Base-by-base conservation (phyloP, 768 basidiomycete species). In the Wakefieldia striispora region DNA sequence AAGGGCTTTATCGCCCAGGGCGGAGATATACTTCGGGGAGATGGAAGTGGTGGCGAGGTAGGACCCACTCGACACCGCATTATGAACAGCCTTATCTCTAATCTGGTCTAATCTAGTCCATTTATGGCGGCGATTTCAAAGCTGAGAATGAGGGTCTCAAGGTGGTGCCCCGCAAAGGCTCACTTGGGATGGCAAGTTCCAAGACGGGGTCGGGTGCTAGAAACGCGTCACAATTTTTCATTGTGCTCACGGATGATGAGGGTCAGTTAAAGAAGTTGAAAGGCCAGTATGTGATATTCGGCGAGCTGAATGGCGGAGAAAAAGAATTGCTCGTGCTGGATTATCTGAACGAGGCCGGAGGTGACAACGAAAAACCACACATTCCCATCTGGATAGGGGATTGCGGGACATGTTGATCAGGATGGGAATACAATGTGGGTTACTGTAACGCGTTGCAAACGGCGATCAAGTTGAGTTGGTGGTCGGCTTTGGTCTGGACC, bases 21-120 rank as follows among this genome's bases (percentile, higher is more conserved):
- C n/a, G 79, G 79, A 6, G 78, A 82, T 56, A 65, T 80, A 34
- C 79, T 78, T 19, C 59, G 79, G 38, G 71, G 73, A 6, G 80
- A 81, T 56, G 80, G 79, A 29, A 73, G 70, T 43, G 77, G 78
- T 1, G 80, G 80, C 13, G 79, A 81, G 74, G 74, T 80, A 61
- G 54, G 66, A 64, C 35, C 14, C 37, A 37, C 24, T 45, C 21
- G 35, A 46, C 37, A 26, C 34, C 26, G 26, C 26, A 34, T 17
- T 24, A 16, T 34, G 14, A 33, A 33, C 33, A 31, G 24, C 38
- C 42, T 41, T 19, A 49, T 43, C 44, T 49, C 39, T 53, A 38
- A 51, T 49, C 50, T 24, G 24, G 59, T 50, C 46, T 43, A 14
- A 16, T 45, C 9, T 26, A 75, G 74, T 76, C 73, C 23, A 71